These are phyloP conservation scores for Glarea lozoyensis DNA, from an alignment of 495 filamentous ascomycete species.

Conservation along the genomic window DNA sequence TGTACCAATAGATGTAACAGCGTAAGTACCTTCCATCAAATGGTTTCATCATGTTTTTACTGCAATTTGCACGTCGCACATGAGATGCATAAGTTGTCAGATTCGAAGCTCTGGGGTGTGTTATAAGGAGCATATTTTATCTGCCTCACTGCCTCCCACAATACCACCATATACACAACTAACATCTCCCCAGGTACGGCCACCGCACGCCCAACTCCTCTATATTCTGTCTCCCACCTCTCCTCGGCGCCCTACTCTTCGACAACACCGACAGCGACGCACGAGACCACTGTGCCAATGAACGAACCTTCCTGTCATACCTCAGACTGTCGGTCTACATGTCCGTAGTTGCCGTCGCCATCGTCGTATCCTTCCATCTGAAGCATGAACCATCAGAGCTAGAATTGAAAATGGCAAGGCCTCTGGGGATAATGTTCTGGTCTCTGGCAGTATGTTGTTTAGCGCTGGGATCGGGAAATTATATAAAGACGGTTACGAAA, in stretches of 20 bases:
- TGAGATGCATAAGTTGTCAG: no score
- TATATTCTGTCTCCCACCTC: conserved; percentile 61
- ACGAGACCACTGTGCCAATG: conserved; percentile 72
- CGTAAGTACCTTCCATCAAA: conserved; percentile 7
- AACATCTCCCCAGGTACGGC: conserved; percentile 3
- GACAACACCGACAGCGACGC: conserved; percentile 84
- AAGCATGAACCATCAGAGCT: conserved; percentile 56
- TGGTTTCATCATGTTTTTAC: not conserved
- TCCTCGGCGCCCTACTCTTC: conserved; percentile 74
- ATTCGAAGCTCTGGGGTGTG: no score
- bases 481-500: conserved; percentile 77
- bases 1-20: conserved; percentile 2
- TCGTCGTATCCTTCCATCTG: conserved; percentile 88
- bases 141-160: no score
- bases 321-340: conserved; percentile 87
- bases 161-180: no score
- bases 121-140: no score
- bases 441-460: conserved; percentile 66
- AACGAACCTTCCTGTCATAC: conserved; percentile 88
- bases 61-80: no score
- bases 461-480: conserved; percentile 71
- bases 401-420: conserved; percentile 69
- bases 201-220: not conserved
- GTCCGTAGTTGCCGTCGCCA: conserved; percentile 79
- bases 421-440: conserved; percentile 88